Evolutionary conservation across 2,329 filamentous ascomycete species (phyloP).

Genomic region (Ilyonectria sp.): DNA sequence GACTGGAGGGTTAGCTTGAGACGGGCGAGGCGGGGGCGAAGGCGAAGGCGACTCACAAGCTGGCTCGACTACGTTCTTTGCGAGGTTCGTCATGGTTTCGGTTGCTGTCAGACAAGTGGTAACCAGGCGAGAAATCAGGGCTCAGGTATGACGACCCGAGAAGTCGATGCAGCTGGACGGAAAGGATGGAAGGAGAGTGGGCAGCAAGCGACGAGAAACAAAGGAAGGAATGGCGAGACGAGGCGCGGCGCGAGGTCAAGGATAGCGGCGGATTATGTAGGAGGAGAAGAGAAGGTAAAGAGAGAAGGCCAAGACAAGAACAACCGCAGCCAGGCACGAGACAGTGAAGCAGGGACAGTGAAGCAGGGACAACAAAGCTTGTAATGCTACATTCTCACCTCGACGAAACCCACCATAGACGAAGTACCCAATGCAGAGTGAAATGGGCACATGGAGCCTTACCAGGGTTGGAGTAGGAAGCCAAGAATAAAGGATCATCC

Average conservation of each 20-base stretch:
- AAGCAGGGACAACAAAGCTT: not conserved
- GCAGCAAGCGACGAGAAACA: not conserved
- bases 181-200: not conserved
- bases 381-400: not conserved
- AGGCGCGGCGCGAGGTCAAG: not conserved
- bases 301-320: not conserved
- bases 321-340: not conserved
- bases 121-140: not conserved
- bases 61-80: slow-evolving; percentile 32
- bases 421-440: not conserved
- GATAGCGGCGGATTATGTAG: not conserved
- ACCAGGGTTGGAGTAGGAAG: slow-evolving; percentile 2
- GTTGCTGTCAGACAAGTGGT: not conserved
- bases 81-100: slow-evolving; percentile 18
- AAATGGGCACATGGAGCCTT: slow-evolving; percentile 3
- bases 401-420: slow-evolving; percentile 1
- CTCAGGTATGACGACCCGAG: not conserved
- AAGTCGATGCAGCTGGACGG: not conserved
- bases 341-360: not conserved
- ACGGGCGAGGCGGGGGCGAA: too few relatives aligned
- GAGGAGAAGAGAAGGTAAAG: not conserved
- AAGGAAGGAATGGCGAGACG: too few relatives aligned
- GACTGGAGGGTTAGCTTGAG: slow-evolving; percentile 26
- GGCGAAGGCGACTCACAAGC: slow-evolving; percentile 17
- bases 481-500: not conserved